phyloP scores from a whole-genome alignment of 1,284 basidiomycete genomes.

The Amylostereum areolatum region DNA sequence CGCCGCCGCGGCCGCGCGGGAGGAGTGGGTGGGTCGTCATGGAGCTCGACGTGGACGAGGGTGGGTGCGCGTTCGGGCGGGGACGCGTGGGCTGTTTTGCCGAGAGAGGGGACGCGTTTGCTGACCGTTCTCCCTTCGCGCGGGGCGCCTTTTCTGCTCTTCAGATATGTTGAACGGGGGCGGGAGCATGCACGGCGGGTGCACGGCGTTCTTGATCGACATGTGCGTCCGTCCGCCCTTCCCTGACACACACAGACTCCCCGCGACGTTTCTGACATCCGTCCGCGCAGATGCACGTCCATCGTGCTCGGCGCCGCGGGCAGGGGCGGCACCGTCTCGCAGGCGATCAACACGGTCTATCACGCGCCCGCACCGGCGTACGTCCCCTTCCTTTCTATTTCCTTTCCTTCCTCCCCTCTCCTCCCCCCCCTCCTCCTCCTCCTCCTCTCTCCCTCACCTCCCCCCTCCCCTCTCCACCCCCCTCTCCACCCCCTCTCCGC shows the following conservation, averaged over 20 bases:
- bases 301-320: slow-evolving; percentile 32
- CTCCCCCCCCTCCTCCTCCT: no score
- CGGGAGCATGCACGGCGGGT: slow-evolving; percentile 46
- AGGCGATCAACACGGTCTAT: slow-evolving; percentile 42
- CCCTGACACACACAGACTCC: background rate
- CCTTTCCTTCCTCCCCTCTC: background rate
- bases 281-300: slow-evolving; percentile 36
- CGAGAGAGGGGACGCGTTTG: no score
- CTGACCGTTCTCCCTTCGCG: background rate
- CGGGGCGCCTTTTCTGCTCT: background rate
- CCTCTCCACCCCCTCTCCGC: no score
- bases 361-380: slow-evolving; percentile 47
- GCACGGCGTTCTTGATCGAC: slow-evolving; percentile 44
- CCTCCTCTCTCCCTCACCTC: no score
- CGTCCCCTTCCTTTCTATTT: slow-evolving; percentile 14
- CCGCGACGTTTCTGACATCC: background rate
- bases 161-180: slow-evolving; percentile 46
- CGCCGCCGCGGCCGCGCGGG: slow-evolving; percentile 26
- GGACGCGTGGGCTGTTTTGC: background rate
- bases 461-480: no score
- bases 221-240: slow-evolving; percentile 27
- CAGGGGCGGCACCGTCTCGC: slow-evolving; percentile 28
- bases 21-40: slow-evolving; percentile 25
- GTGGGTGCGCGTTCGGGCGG: slow-evolving; percentile 9
- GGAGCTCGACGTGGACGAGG: slow-evolving; percentile 27